Base-by-base conservation (phyloP, 257 asterid species). In the Solanum virginianum region DNA sequence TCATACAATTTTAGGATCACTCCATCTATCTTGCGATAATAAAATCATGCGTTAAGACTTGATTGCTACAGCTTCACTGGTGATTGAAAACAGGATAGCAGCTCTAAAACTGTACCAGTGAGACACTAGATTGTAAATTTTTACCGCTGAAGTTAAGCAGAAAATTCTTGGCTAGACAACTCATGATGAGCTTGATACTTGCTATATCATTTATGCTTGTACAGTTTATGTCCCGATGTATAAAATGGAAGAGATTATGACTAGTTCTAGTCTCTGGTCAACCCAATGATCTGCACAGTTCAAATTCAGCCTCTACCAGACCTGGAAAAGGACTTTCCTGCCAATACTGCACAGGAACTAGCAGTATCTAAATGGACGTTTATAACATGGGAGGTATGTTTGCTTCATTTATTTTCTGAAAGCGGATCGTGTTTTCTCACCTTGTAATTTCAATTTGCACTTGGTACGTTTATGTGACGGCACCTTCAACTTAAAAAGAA, bases 361-460 rank as follows among this genome's bases (percentile, higher is more conserved):
- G 85, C 71, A 71, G 86, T 85, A 87, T 91, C 94, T 55, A 93
- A 91, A 87, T 94, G 98, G 98, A 93, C 96, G 47, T 96, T 95
- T 83, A 91, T 95, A 36, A 95, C 98, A 69, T 94, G 86, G 85
- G 98, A 93, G 97, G 99, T 95, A 69, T 41, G 22, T 83, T 66
- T 69, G 59, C 69, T 83, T 59, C 47, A 69, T 15, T 83, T 83
- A 66, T 83, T 18, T 68, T 18, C 81, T 82, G 57, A 47, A 60
- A 82, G 24, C 15, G 24, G 59, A 82, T 22, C 59, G 24, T 63
- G 17, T 49, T 62, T 10, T 24, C 54, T 60, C 43, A 8, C 17
- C 72, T 66, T 41, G n/a, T 41, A 24, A 82, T 82, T 47, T 41
- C 77, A 36, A 45, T 82, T 82, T 41, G 62, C 74, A 24, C 45